phyloP scores from a whole-genome alignment of 768 basidiomycete species.

The Pleurotus tuoliensis region DNA sequence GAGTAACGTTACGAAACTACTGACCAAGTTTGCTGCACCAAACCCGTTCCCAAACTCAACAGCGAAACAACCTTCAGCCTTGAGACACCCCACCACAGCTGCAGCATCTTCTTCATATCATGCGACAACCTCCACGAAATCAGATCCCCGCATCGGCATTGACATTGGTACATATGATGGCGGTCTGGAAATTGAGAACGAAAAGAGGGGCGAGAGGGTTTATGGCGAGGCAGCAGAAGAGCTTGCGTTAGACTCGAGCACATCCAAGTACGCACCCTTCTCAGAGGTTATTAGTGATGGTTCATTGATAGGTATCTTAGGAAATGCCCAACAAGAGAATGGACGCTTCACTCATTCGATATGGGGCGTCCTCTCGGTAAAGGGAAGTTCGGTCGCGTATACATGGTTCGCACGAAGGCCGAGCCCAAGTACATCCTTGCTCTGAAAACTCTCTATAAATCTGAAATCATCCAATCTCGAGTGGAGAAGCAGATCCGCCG shows the following conservation, averaged over 20 bases:
- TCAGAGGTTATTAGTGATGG: neutral
- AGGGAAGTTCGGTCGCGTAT: conserved; percentile 98
- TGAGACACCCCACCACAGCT: conserved; percentile 33
- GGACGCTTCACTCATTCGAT: conserved; percentile 84
- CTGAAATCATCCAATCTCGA: conserved; percentile 85
- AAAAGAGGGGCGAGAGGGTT: conserved; percentile 70
- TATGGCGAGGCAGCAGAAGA: conserved; percentile 76
- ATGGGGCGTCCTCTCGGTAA: conserved; percentile 97
- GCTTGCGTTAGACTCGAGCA: conserved; percentile 82
- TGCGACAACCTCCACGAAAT: conserved; percentile 15
- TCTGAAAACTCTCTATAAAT: conserved; percentile 95
- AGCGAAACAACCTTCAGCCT: conserved; percentile 34
- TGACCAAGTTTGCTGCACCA: conserved; percentile 72
- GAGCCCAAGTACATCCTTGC: conserved; percentile 92
- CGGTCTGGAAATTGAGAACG: conserved; percentile 90
- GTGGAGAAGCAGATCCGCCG: conserved; percentile 97
- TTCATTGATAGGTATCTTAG: conserved; percentile 25
- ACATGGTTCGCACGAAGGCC: conserved; percentile 93
- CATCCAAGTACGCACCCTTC: conserved; percentile 46
- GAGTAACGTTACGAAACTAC: conserved; percentile 61
- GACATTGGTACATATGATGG: conserved; percentile 94
- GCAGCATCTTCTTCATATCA: conserved; percentile 16
- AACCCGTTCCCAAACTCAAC: conserved; percentile 36
- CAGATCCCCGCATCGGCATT: conserved; percentile 32
- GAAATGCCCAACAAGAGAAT: conserved; percentile 73